Base-by-base conservation (phyloP, 2,329 filamentous ascomycete species). In the Dactylellina leptospora region DNA sequence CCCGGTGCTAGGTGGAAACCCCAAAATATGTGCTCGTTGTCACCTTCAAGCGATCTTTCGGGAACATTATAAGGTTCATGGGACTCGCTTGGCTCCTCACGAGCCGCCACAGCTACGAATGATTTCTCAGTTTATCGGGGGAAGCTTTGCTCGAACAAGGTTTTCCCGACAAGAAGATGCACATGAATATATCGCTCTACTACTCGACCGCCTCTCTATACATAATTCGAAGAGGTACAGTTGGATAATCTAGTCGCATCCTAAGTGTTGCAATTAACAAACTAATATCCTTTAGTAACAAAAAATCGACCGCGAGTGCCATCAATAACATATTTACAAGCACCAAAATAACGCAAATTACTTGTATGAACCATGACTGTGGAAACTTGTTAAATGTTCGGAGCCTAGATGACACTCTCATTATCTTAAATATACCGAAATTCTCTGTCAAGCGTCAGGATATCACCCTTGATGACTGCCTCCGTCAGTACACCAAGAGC, bases 101-200 rank as follows among this genome's bases (percentile, higher is more conserved):
- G 66, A 71, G 38, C 66, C 66, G 11, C 11, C 16, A 11, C 51
- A 50, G n/a, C 33, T 63, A 18, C 51, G 40, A 20, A 20, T 42
- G 18, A 54, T 71, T 16, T 27, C 58, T n/a, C 42, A 48, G 36
- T 63, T 55, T 33, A 44, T 71, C 10, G 66, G 66, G 10, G 33
- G 25, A 13, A 25, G 13, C n/a, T 71, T 71, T 47, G 64, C 58
- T 4, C 25, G 27, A 9, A 56, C 45, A 27, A 42, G 16, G 22
- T 33, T 53, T 36, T 44, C 47, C 27, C 50, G 51, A 3, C 66
- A 71, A 28, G 66, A 71, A 45, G 66, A 71, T 23, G 51, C 51
- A n/a, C 66, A 71, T n/a, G 66, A 71, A 42, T 71, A 71, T 25
- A 63, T 71, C 25, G 33, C 28, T 13, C 51, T 71, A 5, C 45